Evolutionary conservation across 352 stramenopile genomes (phyloP).

Genomic region (Globisporangium parvum): DNA sequence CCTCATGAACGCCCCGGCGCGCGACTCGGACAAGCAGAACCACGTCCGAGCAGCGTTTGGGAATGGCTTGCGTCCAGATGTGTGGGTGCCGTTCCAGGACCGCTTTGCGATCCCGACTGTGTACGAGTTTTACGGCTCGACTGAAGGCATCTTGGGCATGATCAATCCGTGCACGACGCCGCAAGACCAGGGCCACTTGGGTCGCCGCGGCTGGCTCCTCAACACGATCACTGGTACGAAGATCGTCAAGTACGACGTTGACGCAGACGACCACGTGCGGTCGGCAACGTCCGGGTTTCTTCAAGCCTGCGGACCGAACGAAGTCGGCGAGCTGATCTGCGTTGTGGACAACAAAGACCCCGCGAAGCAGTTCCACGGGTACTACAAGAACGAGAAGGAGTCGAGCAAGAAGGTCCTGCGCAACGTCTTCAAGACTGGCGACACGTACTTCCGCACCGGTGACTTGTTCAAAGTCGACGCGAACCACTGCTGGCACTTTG

Average conservation of each 20-base stretch:
- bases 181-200: slow-evolving; percentile 60
- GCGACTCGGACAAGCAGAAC: slow-evolving; percentile 54
- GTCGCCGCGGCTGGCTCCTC: slow-evolving; percentile 47
- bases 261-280: slow-evolving; percentile 62
- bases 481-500: slow-evolving; percentile 79
- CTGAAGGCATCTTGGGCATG: slow-evolving; percentile 81
- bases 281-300: slow-evolving; percentile 41
- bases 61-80: slow-evolving; percentile 87
- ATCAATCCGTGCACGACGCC: slow-evolving; percentile 66
- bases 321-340: slow-evolving; percentile 77
- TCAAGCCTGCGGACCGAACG: slow-evolving; percentile 35
- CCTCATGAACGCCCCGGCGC: slow-evolving; percentile 51
- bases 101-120: slow-evolving; percentile 83
- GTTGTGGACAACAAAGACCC: slow-evolving; percentile 44
- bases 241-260: slow-evolving; percentile 78
- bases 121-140: slow-evolving; percentile 91
- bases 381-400: slow-evolving; percentile 74
- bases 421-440: slow-evolving; percentile 74
- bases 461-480: slow-evolving; percentile 86
- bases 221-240: slow-evolving; percentile 46
- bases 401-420: slow-evolving; percentile 83
- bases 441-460: slow-evolving; percentile 89
- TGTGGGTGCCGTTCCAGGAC: slow-evolving; percentile 84
- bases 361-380: slow-evolving; percentile 76
- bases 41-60: slow-evolving; percentile 81